Evolutionary conservation across 495 filamentous ascomycete genomes (phyloP).

Genomic region (Cairneyella variabilis): DNA sequence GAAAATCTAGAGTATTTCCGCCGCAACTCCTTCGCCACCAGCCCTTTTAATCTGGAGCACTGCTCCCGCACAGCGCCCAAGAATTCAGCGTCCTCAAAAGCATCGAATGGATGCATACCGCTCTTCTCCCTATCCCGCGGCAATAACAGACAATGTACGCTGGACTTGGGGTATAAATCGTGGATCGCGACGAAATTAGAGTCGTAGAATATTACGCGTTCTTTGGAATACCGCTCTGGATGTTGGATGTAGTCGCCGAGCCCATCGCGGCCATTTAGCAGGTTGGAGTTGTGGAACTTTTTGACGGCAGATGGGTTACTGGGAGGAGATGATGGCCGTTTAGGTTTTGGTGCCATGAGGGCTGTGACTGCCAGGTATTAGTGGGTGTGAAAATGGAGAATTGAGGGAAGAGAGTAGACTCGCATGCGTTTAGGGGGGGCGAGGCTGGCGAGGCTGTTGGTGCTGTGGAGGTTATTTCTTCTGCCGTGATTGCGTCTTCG

Average conservation of each 20-base stretch:
- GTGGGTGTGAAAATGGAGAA: neutral
- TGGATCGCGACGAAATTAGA: conserved; percentile 73
- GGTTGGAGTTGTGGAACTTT: conserved; percentile 19
- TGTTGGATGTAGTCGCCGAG: conserved; percentile 62
- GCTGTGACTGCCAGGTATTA: neutral
- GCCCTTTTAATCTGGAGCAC: conserved; percentile 50
- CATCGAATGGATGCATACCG: conserved; percentile 70
- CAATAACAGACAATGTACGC: conserved; percentile 80
- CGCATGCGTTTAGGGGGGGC: neutral
- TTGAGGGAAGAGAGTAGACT: neutral
- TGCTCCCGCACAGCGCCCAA: conserved; percentile 60
- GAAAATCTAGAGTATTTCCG: conserved; percentile 64
- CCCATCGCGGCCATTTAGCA: conserved; percentile 50
- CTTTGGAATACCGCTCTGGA: conserved; percentile 45
- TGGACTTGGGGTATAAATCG: conserved; percentile 82
- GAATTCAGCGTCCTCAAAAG: conserved; percentile 69
- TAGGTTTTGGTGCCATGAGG: conserved; percentile 5
- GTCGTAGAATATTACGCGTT: conserved; percentile 64
- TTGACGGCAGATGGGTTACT: conserved; percentile 22
- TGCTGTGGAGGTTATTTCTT: neutral
- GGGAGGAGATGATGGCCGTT: conserved; percentile 2
- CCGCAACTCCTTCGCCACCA: conserved; percentile 74
- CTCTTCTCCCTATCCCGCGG: conserved; percentile 63
- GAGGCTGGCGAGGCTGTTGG: conserved; percentile 1
- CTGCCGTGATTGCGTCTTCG: neutral